A percentile compares a stretch with the other conserved stretches of the same genome.
Conservation (phyloP, 495 filamentous ascomycete genomes). For the Pyronema domesticum region DNA sequence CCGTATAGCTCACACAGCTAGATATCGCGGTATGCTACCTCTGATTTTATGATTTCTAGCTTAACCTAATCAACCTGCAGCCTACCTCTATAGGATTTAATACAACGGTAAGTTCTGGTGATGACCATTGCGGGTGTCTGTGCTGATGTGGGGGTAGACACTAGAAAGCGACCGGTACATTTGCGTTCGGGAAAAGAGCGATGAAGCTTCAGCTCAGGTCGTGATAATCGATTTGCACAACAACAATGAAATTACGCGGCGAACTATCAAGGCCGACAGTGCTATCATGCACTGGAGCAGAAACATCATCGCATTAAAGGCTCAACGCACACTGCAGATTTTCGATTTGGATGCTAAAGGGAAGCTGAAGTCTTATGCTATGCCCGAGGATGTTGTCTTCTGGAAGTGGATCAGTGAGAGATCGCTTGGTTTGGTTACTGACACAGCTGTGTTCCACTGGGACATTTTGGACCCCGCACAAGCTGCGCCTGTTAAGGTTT, state of each 20-base stretch:
- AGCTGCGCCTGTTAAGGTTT: conserved; percentile 65
- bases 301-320: conserved; percentile 91
- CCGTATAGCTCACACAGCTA: conserved; percentile 47
- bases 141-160: conserved; percentile 39
- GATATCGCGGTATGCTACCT: conserved; percentile 51
- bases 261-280: conserved; percentile 97
- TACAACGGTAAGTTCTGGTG: conserved; percentile 56
- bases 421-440: conserved; percentile 74
- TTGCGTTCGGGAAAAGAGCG: conserved; percentile 83
- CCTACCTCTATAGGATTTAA: conserved; percentile 83
- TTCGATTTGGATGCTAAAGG: conserved; percentile 80
- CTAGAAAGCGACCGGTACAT: conserved; percentile 92
- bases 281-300: conserved; percentile 98
- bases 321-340: conserved; percentile 88
- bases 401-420: conserved; percentile 97
- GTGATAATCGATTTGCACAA: conserved; percentile 95
- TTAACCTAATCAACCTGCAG: conserved; percentile 36
- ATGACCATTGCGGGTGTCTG: background rate
- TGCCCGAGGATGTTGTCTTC: conserved; percentile 93
- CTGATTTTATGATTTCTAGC: conserved; percentile 7
- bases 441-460: conserved; percentile 87
- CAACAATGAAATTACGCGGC: conserved; percentile 74
- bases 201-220: conserved; percentile 71
- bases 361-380: conserved; percentile 85
- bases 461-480: conserved; percentile 73